phyloP scores from a whole-genome alignment of 306 rosid genomes.

The Betula pendula region DNA sequence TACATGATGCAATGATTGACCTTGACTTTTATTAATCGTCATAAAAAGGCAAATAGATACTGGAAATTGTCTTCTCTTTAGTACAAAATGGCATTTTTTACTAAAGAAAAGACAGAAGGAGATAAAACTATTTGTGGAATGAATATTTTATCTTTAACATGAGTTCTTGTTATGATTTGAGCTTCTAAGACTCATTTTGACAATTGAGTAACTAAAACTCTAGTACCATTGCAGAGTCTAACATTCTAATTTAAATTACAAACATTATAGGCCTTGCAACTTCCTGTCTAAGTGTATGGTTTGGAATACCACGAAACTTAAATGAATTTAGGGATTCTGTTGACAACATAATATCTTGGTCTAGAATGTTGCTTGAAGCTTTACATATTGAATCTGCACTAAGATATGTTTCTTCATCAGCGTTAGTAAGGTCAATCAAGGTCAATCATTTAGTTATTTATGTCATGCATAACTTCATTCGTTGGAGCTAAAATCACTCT shows the following conservation, averaged over 20 bases:
- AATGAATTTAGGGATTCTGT: neutral
- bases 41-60: neutral
- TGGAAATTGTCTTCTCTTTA: neutral
- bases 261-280: neutral
- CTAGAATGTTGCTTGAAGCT: neutral
- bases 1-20: neutral
- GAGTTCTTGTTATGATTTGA: neutral
- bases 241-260: neutral
- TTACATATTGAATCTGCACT: neutral
- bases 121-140: neutral
- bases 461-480: neutral
- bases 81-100: neutral
- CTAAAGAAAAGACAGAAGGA: too few species aligned
- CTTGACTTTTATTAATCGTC: slow-evolving; percentile 2
- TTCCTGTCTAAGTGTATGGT: neutral
- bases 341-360: neutral
- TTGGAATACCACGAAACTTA: neutral
- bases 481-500: neutral
- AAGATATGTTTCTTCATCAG: neutral
- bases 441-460: neutral
- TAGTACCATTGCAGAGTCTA: neutral
- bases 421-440: too few species aligned
- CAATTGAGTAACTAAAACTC: neutral
- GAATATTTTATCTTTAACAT: neutral
- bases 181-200: neutral